A percentile compares a stretch with the other conserved stretches of the same genome.
These are phyloP conservation scores for Tuber brumale DNA, from an alignment of 495 filamentous ascomycete species.

Conservation along the genomic window DNA sequence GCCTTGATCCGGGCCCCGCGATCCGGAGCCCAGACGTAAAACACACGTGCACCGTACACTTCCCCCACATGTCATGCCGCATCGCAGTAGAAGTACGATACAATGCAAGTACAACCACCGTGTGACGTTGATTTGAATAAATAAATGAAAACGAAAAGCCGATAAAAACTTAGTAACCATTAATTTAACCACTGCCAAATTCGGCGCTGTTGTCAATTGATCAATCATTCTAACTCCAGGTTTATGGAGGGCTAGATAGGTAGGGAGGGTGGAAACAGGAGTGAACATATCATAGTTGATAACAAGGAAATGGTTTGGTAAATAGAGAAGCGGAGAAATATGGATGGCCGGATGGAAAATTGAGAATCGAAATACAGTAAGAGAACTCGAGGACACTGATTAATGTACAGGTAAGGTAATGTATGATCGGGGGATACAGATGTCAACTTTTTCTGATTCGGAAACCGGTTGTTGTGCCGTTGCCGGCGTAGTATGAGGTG, in stretches of 20 bases:
- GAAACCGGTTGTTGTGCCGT: neutral
- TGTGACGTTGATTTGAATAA: neutral
- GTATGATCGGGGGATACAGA: neutral
- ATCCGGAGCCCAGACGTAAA: neutral
- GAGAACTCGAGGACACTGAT: neutral
- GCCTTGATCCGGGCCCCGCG: neutral
- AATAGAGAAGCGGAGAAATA: neutral
- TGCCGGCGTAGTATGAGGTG: neutral
- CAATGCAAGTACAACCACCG: neutral
- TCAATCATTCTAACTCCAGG: neutral
- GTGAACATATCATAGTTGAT: neutral
- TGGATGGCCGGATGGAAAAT: neutral
- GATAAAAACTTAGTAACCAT: neutral
- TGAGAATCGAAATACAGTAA: neutral
- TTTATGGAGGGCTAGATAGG: neutral
- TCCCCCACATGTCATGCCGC: neutral
- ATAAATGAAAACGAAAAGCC: neutral
- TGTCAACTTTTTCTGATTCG: neutral
- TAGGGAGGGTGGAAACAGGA: neutral
- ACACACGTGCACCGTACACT: neutral
- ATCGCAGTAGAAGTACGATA: neutral
- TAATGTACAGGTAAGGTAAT: neutral
- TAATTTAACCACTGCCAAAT: neutral
- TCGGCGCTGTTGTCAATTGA: neutral
- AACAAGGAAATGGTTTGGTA: neutral